A percentile compares a stretch with the other conserved stretches of the same genome.
phyloP scores from a whole-genome alignment of 345 rosid species.

The Erysimum cheiranthoides region DNA sequence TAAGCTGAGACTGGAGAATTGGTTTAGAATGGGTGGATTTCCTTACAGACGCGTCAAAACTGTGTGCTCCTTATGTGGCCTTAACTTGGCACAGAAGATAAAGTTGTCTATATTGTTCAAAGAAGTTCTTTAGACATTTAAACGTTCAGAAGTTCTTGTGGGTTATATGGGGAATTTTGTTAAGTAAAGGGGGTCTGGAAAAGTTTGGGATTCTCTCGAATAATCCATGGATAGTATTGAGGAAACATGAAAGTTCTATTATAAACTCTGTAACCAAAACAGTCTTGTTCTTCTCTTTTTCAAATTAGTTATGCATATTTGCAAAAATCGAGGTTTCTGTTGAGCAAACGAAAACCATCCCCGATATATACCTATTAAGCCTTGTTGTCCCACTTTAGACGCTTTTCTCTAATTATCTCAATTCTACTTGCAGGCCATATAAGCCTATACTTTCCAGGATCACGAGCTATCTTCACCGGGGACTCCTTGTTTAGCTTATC shows the following conservation, averaged over 20 bases:
- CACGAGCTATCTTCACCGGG: slow-evolving; percentile 83
- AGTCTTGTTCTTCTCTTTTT: not conserved
- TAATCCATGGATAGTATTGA: not conserved
- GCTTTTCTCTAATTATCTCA: slow-evolving; percentile 6
- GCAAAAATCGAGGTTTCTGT: not conserved
- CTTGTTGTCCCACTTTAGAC: not conserved
- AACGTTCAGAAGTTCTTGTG: not conserved
- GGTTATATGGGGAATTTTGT: not conserved
- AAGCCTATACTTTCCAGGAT: slow-evolving; percentile 90
- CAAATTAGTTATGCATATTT: not conserved
- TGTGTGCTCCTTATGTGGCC: slow-evolving; percentile 3
- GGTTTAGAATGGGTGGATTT: not conserved
- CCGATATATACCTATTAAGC: not conserved
- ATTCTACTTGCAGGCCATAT: slow-evolving; percentile 71
- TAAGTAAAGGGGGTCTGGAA: not conserved
- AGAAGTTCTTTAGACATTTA: not conserved
- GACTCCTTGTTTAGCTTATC: slow-evolving; percentile 97
- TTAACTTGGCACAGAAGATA: not conserved
- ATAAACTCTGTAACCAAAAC: not conserved
- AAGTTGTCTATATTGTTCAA: not conserved
- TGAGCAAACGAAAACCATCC: not conserved
- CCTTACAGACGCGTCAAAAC: not conserved
- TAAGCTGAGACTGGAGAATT: slow-evolving; percentile 13
- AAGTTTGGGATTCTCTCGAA: not conserved
- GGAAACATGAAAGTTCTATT: not conserved